These are phyloP conservation scores for Rutstroemia sp. DNA, from an alignment of 2,329 filamentous ascomycete genomes.

Conservation along the genomic window DNA sequence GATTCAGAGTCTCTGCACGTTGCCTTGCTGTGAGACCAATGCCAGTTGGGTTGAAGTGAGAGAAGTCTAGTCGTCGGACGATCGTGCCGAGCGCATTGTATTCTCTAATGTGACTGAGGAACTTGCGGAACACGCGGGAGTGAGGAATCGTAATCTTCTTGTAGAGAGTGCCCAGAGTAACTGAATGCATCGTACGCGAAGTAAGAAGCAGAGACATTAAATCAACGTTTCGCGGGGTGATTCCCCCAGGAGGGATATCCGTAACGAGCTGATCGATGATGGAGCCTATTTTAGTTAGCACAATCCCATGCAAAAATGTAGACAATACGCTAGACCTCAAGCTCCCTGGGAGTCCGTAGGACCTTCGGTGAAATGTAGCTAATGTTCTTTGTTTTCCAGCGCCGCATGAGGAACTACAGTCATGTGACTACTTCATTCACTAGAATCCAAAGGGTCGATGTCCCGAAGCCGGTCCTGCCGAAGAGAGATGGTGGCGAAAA, in stretches of 20 bases:
- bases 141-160: conserved; percentile 75
- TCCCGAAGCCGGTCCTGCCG: conserved; percentile 2
- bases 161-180: conserved; percentile 69
- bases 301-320: conserved; percentile 3
- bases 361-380: conserved; percentile 2
- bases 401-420: conserved; percentile 11
- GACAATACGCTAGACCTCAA: conserved; percentile 8
- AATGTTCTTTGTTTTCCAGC: conserved; percentile 3
- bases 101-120: conserved; percentile 58
- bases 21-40: conserved; percentile 69
- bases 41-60: conserved; percentile 75
- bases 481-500: not conserved
- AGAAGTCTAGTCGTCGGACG: conserved; percentile 74
- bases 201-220: conserved; percentile 68
- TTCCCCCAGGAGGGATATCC: conserved; percentile 68
- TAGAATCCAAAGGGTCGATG: conserved; percentile 2
- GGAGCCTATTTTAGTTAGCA: conserved; percentile 41
- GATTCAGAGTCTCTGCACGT: conserved; percentile 65
- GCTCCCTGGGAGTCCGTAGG: conserved; percentile 1
- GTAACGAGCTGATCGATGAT: conserved; percentile 70
- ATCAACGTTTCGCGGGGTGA: conserved; percentile 70
- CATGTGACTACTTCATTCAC: conserved; percentile 12
- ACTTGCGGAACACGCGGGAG: conserved; percentile 77
- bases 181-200: conserved; percentile 66
- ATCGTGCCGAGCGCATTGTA: conserved; percentile 66